Evolutionary conservation across 202 grass and related monocot genomes (phyloP).

Genomic region (Alloteropsis angusta): DNA sequence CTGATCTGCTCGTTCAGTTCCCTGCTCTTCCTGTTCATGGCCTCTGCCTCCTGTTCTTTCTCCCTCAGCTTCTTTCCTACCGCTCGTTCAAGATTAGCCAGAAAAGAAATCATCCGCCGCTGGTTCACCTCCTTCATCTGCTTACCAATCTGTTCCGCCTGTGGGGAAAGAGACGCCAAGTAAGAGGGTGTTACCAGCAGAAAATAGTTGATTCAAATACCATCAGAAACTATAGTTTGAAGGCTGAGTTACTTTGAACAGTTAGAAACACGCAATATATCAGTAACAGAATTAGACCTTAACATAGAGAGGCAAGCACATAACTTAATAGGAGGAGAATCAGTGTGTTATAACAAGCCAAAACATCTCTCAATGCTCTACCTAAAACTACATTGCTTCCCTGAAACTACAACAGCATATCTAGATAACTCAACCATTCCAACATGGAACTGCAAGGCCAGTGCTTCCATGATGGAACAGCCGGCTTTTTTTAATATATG

Average conservation of each 20-base stretch:
- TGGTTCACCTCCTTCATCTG: constrained; percentile 40
- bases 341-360: not conserved
- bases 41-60: constrained; percentile 44
- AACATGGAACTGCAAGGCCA: not conserved
- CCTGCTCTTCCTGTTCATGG: constrained; percentile 44
- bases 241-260: not conserved
- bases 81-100: constrained; percentile 23
- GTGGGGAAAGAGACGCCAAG: not conserved
- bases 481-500: not conserved
- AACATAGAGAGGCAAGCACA: not conserved
- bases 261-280: not conserved
- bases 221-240: not conserved
- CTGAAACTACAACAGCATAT: not conserved
- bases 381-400: not conserved
- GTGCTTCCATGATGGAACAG: not conserved
- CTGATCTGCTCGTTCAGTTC: constrained; percentile 46
- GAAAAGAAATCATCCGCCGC: constrained; percentile 26
- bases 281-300: not conserved
- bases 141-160: constrained; percentile 35
- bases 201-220: not conserved
- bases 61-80: constrained; percentile 46
- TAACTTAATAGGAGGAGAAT: not conserved
- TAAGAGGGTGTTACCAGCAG: not conserved
- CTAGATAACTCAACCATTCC: not conserved
- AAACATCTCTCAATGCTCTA: not conserved